Base-by-base conservation (phyloP, 352 stramenopile genomes). In the Pythium aquatile region DNA sequence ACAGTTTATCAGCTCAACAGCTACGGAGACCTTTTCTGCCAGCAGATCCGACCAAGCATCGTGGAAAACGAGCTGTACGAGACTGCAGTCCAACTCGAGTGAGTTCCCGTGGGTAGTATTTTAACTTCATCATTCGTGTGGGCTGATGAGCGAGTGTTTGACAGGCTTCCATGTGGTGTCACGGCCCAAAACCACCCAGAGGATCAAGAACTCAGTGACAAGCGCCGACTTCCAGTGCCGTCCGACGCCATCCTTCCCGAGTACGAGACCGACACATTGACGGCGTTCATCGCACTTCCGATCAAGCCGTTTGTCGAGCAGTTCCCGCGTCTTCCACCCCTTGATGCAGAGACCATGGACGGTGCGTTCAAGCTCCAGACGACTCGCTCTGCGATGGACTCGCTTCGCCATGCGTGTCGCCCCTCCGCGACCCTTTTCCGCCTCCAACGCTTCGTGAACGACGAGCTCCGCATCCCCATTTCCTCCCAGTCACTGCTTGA, bases 21-120 rank as follows among this genome's bases (percentile, higher is more conserved):
- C 58, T 48, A 87, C 26, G 83, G 83, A 3, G 83, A 93, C 53
- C 44, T 93, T 2, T 88, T 80, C 56, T 85, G 75, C 5, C 83
- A 92, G 59, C 66, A 65, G 10, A 74, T 92, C 26, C 75, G 72
- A 46, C 55, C 57, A 17, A 73, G 66, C 33, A 69, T 52, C n/a
- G 44, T 51, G 24, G 58, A 75, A 9, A 70, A 61, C 20, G 78
- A 75, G 42, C 61, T 66, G 8, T 87, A 89, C 40, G 56, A 72
- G 16, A 63, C 72, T 11, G 78, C 78, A 24, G 69, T 92, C 49
- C 83, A 90, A 52, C 47, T 69, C 2, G 72, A 82, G 83, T 92
- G 81, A 65, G 83, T 80, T 7, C 4, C 14, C 14, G 20, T 24
- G 20, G 20, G 20, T 42, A 17, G 5, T 9, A 5, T 5, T 35